Evolutionary conservation across 352 stramenopile genomes (phyloP), one percentile per base, ranked within the genome.

Genomic region (Phytophthora meadii): DNA sequence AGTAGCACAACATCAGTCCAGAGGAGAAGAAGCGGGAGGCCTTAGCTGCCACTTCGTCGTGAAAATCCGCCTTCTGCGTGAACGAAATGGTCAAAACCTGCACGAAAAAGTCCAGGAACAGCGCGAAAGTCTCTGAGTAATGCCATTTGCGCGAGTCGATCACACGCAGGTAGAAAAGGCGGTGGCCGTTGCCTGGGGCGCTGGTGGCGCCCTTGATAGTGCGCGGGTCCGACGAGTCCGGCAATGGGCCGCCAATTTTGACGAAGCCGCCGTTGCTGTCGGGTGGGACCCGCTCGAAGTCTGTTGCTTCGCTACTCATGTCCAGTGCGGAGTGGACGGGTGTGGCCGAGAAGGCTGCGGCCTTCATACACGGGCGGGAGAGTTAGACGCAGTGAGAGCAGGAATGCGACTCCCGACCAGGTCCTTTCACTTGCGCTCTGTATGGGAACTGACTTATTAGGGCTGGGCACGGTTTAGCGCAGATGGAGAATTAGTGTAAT

Each of bases 131-230:
- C 65, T 95, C 85, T 51, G 77, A 84, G 71, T 96, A 95, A 65
- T 96, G 88, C 86, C 88, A 96, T 66, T 93, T 94, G 70, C 88
- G 87, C 52, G 86, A 93, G 69, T 96, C 88, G 65, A 94, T 89
- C 32, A 94, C 77, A 28, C 85, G 88, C 56, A 94, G 65, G 62
- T 80, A 92, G 58, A 93, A 93, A n/a, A 93, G 73, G 32, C 84
- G 87, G 51, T 88, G 78, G 36, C 81, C 78, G 54, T 81, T 88
- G 32, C 70, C 74, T 0, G 72, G 68, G 4, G 61, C 37, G 50
- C 71, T 72, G 27, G 45, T 34, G 15, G 70, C 65, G 57, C 80
- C 65, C 57, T 94, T 94, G 56, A 89, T 83, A 10, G 77, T 74
- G 54, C 84, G 83, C 64, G 85, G 85, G 71, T 94, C 84, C 2